These are phyloP conservation scores for Persicaria tinctoria DNA, from an alignment of 148 eudicot species.

Conservation along the genomic window DNA sequence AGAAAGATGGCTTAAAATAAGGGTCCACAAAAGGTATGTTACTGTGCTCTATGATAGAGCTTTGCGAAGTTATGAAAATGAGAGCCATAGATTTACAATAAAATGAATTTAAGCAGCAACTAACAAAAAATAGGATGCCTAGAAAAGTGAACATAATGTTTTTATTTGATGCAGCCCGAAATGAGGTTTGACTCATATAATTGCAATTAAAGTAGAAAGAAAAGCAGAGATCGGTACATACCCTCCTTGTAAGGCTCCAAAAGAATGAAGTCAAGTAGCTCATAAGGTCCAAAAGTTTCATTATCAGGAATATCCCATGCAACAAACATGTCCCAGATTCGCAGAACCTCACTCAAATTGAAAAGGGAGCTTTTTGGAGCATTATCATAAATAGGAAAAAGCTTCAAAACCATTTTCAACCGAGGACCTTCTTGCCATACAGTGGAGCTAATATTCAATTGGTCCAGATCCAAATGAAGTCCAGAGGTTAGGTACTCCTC, in stretches of 20 bases:
- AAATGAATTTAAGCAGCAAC: background rate
- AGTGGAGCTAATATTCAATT: constrained; percentile 56
- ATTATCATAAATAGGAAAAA: constrained; percentile 36
- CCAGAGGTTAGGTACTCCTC: constrained; percentile 40
- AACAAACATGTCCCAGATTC: constrained; percentile 42
- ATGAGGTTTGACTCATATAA: background rate
- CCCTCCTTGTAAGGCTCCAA: constrained; percentile 63
- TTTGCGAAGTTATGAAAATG: background rate
- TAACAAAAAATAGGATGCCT: background rate
- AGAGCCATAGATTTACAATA: background rate
- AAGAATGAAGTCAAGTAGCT: constrained; percentile 83
- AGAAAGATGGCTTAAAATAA: background rate
- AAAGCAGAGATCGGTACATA: constrained; percentile 21
- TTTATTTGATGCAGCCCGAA: background rate
- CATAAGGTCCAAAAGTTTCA: constrained; percentile 89
- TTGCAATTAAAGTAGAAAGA: background rate
- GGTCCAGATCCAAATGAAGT: constrained; percentile 44
- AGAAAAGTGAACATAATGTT: background rate
- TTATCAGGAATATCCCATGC: constrained; percentile 52
- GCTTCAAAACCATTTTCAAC: constrained; percentile 65
- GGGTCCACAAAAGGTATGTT: background rate
- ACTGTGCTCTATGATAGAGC: background rate
- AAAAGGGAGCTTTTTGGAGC: constrained; percentile 24
- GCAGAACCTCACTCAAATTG: constrained; percentile 48
- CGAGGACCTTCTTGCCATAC: constrained; percentile 88